Conservation (phyloP, 2,329 filamentous ascomycete genomes). For the Fusarium dlaminii region DNA sequence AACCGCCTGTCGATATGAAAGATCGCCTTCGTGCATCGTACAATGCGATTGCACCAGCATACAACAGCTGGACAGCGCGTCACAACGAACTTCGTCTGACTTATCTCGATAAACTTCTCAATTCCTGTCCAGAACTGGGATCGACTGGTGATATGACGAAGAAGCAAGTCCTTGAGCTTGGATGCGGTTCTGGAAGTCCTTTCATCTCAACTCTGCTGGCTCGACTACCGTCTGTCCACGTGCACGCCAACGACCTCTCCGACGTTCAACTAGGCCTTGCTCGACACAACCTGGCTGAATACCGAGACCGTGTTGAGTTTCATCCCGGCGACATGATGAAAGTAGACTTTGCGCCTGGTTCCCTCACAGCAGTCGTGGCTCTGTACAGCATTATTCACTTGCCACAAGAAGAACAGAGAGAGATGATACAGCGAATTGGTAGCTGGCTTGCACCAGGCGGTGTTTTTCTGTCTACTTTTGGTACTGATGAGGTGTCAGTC, state of each 20-base stretch:
- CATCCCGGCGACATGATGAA: slow-evolving; percentile 13
- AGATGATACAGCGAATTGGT: background rate
- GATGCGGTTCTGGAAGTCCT: slow-evolving; percentile 15
- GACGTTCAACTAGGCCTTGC: slow-evolving; percentile 6
- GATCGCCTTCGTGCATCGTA: slow-evolving; percentile 7
- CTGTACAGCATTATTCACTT: slow-evolving; percentile 26
- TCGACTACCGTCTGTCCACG: background rate
- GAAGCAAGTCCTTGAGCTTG: slow-evolving; percentile 12
- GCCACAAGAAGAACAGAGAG: slow-evolving; percentile 1
- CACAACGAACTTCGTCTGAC: background rate
- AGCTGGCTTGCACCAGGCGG: slow-evolving; percentile 17
- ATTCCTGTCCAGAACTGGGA: background rate
- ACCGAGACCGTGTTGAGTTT: background rate
- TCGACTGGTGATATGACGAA: background rate
- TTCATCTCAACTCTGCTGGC: slow-evolving; percentile 1
- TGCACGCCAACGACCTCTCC: slow-evolving; percentile 17
- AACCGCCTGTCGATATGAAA: background rate
- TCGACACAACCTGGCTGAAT: background rate
- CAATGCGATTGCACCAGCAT: slow-evolving; percentile 5
- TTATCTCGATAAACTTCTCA: background rate
- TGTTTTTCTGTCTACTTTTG: slow-evolving; percentile 1
- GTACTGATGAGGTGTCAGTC: background rate
- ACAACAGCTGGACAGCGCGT: slow-evolving; percentile 22
- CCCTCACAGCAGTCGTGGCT: slow-evolving; percentile 4
- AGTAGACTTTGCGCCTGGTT: background rate